Base-by-base conservation (phyloP, 202 grass and related monocot species). In the Setaria italica region DNA sequence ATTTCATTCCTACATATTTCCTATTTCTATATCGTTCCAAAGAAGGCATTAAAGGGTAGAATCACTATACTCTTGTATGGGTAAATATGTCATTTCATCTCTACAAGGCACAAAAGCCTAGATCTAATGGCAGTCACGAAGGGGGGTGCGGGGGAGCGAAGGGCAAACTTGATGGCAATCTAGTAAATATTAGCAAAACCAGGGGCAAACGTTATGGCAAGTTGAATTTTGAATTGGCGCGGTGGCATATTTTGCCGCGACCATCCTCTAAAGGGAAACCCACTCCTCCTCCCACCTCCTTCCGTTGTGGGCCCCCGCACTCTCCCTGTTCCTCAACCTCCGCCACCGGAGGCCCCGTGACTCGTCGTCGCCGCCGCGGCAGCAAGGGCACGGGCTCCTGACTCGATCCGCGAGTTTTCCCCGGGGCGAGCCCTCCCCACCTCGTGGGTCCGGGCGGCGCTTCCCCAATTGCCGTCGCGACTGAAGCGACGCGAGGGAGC, bases 131-230 rank as follows among this genome's bases (percentile, higher is more conserved):
- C 13, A 53, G 15, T 17, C 7, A 34, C 2, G 15, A 67, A 9
- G 16, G 41, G 10, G 41, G 10, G 14, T 0, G 1, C 0, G 1
- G 0, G 59, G 59, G 0, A 11, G 11, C 2, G 2, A 62, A 54
- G 11, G 43, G 15, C 25, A 64, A 37, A 4, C 0, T 12, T 0
- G 6, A 42, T 65, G 80, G 80, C 66, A 72, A 4, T 54, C 5
- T 1, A 5, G 46, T 63, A 84, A 55, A 79, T 83, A 47, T 0
- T 0, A 46, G 9, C 12, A 41, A 78, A 21, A 3, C 2, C 5
- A 72, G 74, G 67, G 85, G 80, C 25, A 88, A 48, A 14, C 5
- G 6, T 84, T 47, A 73, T 88, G 86, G 86, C 80, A 88, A 65
- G 25, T 29, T 37, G 80, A 83, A 88, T 14, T 84, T 84, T 84